phyloP scores from a whole-genome alignment of 2,329 filamentous ascomycete species.

The Amauroascus niger region DNA sequence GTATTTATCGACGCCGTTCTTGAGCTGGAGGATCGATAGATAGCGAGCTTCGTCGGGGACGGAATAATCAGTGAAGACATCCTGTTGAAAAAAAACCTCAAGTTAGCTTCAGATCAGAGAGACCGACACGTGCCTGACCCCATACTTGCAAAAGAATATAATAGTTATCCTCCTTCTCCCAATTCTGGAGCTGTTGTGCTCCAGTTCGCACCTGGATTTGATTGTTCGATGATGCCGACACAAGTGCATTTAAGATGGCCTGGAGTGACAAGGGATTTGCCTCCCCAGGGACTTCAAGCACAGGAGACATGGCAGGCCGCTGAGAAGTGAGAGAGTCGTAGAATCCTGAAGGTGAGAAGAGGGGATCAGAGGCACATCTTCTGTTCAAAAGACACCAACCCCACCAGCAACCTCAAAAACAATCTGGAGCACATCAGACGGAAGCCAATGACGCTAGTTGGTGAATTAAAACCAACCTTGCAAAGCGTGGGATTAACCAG shows the following conservation, averaged over 20 bases:
- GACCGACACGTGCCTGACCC: neutral
- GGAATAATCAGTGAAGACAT: conserved; percentile 69
- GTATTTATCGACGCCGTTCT: conserved; percentile 91
- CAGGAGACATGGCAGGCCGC: conserved; percentile 50
- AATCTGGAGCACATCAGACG: neutral
- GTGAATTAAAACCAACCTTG: too few relatives aligned
- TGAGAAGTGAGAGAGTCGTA: conserved; percentile 4
- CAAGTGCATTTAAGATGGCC: conserved; percentile 55
- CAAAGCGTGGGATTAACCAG: too few relatives aligned
- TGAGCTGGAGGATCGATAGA: conserved; percentile 84
- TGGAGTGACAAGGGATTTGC: conserved; percentile 58
- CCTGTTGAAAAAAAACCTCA: conserved; percentile 43
- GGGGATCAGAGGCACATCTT: conserved; percentile 4
- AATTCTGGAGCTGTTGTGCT: conserved; percentile 58
- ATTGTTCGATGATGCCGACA: conserved; percentile 54
- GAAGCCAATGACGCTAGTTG: conserved; percentile 6
- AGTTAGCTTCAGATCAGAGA: conserved; percentile 16
- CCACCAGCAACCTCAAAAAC: conserved; percentile 10
- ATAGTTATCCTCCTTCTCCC: conserved; percentile 59
- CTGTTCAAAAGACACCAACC: conserved; percentile 1
- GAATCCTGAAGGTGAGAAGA: neutral
- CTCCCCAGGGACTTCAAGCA: conserved; percentile 72
- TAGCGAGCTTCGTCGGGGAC: conserved; percentile 72
- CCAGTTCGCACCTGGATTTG: conserved; percentile 58
- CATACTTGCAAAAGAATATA: conserved; percentile 59